Evolutionary conservation across 2,329 filamentous ascomycete genomes (phyloP), one percentile per base, ranked within the genome.

Genomic region (Coniochaeta sp.): DNA sequence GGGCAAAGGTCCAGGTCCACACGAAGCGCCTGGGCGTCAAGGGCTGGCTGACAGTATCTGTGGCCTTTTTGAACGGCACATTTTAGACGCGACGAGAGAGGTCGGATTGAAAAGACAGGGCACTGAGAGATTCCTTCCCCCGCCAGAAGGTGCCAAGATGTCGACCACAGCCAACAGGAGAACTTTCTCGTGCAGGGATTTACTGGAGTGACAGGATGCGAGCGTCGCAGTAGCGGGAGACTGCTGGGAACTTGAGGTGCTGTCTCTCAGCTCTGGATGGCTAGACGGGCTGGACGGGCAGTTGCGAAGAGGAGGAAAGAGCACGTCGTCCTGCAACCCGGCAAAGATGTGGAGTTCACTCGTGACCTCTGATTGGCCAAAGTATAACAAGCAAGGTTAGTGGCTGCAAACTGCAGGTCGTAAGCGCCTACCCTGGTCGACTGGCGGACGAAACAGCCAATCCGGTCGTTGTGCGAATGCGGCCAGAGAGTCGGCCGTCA

Each of bases 51-150:
- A 22, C 6, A 32, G 22, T 12, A 19, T 22, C 19, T 26, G 47
- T 28, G 47, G 34, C 34, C 34, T 28, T 24, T n/a, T 36, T 24
- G 58, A 30, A 54, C 50, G 61, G 62, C 62, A 62, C 61, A 57
- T 19, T 66, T 32, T 69, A 69, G 62, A 65, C 68, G 70, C 63
- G 64, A 69, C 61, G 61, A 64, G 64, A 65, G 57, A 61, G 58
- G 65, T 65, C 60, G 60, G 61, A 63, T 2, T 22, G 5, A 19
- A 28, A 4, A 19, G 34, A n/a, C 4, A n/a, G n/a, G n/a, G n/a
- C n/a, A n/a, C n/a, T n/a, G 22, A 44, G 34, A 34, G 22, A 7
- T 44, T 24, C 47, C 14, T 28, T 52, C 44, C 19, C 44, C 22
- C 22, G 22, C 42, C 14, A 50, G 44, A 50, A 50, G 42, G 8